Conservation (phyloP, 352 stramenopile species). For the Phytophthora litchii region DNA sequence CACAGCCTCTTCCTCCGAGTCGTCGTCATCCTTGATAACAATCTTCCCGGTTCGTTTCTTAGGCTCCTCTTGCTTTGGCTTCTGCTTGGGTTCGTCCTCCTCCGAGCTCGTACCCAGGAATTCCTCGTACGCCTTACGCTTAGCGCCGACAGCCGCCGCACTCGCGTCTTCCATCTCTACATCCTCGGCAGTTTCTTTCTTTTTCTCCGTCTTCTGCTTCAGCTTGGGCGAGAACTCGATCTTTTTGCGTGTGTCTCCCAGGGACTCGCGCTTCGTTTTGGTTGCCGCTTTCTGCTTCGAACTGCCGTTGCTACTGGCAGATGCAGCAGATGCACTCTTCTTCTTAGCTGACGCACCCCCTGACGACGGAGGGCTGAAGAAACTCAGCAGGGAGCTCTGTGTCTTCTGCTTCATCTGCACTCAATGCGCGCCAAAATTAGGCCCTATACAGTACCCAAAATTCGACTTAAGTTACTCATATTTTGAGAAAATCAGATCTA, state of each 20-base stretch:
- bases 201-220: constrained; percentile 24
- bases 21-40: constrained; percentile 85
- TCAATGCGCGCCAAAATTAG: constrained; percentile 7
- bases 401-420: constrained; percentile 43
- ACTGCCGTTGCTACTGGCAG: constrained; percentile 9
- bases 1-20: constrained; percentile 59
- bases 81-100: constrained; percentile 35
- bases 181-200: constrained; percentile 6
- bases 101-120: constrained; percentile 75
- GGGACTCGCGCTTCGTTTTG: constrained; percentile 26
- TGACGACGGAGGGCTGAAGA: constrained; percentile 77
- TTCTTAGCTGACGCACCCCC: constrained; percentile 39
- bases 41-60: constrained; percentile 59
- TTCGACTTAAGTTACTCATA: neutral
- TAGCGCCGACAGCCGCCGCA: constrained; percentile 15
- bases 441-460: constrained; percentile 30
- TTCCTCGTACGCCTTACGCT: constrained; percentile 75
- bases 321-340: constrained; percentile 21
- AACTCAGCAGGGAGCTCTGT: constrained; percentile 84
- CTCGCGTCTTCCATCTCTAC: constrained; percentile 20
- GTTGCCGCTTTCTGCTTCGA: constrained; percentile 12
- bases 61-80: constrained; percentile 32
- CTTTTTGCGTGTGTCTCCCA: constrained; percentile 51
- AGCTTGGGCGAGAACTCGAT: constrained; percentile 79
- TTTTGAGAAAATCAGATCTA: no score